These are phyloP conservation scores for Acidomyces sp. DNA, from an alignment of 495 filamentous ascomycete genomes.

Conservation along the genomic window DNA sequence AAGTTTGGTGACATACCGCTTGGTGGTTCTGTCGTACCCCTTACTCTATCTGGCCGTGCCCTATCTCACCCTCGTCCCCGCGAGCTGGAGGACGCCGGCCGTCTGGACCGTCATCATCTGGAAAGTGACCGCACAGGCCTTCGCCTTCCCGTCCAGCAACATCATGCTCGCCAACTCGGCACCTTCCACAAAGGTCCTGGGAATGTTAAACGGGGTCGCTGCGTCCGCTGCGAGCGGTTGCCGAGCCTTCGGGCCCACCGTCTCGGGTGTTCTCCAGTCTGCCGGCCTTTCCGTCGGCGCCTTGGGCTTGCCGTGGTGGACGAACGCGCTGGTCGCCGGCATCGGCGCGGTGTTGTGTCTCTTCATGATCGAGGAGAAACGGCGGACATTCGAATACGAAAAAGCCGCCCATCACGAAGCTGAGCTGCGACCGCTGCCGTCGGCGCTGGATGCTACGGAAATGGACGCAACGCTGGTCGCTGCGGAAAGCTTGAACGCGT, in stretches of 20 bases:
- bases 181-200: slow-evolving; percentile 65
- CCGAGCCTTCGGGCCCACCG: slow-evolving; percentile 73
- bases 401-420: slow-evolving; percentile 2
- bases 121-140: slow-evolving; percentile 76
- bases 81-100: slow-evolving; percentile 52
- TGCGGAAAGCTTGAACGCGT: slow-evolving; percentile 10
- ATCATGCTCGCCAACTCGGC: slow-evolving; percentile 78
- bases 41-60: slow-evolving; percentile 76
- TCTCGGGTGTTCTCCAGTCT: slow-evolving; percentile 76
- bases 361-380: slow-evolving; percentile 27
- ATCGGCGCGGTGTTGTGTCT: slow-evolving; percentile 50
- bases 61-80: slow-evolving; percentile 75
- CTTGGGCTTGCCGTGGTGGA: slow-evolving; percentile 88
- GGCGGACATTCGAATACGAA: slow-evolving; percentile 4
- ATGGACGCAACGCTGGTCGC: slow-evolving; percentile 15
- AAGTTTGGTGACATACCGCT: slow-evolving; percentile 62
- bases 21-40: slow-evolving; percentile 71
- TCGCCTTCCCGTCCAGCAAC: slow-evolving; percentile 74
- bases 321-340: slow-evolving; percentile 59
- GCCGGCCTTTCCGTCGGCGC: slow-evolving; percentile 65
- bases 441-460: slow-evolving; percentile 11
- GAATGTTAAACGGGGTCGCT: slow-evolving; percentile 84
- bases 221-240: slow-evolving; percentile 79
- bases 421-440: slow-evolving; percentile 1
- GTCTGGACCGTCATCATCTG: slow-evolving; percentile 64